Conservation (phyloP, 345 rosid species). For the Gossypium ekmanianum region DNA sequence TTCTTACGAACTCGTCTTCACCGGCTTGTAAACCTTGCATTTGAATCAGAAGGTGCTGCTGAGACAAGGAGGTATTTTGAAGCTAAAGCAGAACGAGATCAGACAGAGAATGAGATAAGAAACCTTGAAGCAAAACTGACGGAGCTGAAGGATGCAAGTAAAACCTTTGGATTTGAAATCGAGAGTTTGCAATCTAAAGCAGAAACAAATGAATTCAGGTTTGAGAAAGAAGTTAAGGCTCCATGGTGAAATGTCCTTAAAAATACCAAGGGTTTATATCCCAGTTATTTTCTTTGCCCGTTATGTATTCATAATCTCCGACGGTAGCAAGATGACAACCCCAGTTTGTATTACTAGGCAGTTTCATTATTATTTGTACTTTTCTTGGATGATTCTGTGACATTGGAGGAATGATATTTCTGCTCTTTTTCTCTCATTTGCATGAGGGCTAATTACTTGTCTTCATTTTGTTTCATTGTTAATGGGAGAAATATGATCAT, state of each 20-base stretch:
- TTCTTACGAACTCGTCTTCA: conserved; percentile 47
- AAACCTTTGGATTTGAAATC: conserved; percentile 35
- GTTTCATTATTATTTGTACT: not conserved
- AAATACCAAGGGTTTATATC: not conserved
- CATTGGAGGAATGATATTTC: not conserved
- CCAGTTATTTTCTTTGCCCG: not conserved
- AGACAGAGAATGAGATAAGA: conserved; percentile 37
- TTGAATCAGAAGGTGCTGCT: conserved; percentile 44
- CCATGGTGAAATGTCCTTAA: conserved; percentile 45
- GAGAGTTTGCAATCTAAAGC: conserved; percentile 40
- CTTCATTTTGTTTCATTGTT: not conserved
- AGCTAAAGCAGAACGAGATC: conserved; percentile 39
- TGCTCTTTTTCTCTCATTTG: too few relatives aligned
- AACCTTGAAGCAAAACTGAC: conserved; percentile 45
- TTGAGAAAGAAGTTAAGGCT: conserved; percentile 44
- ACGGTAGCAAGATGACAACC: conserved; percentile 9
- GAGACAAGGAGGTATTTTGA: conserved; percentile 50
- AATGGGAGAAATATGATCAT: not conserved
- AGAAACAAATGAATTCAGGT: conserved; percentile 44
- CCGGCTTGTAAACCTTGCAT: conserved; percentile 42
- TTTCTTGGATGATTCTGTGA: not conserved
- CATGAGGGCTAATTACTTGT: not conserved
- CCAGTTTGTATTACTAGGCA: not conserved
- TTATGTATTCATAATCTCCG: conserved; percentile 1
- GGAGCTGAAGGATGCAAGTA: conserved; percentile 40